Percentiles rank a stretch among this genome's conserved stretches.
phyloP scores from a whole-genome alignment of 2,329 filamentous ascomycete species.

The Pyrenochaeta sp. region DNA sequence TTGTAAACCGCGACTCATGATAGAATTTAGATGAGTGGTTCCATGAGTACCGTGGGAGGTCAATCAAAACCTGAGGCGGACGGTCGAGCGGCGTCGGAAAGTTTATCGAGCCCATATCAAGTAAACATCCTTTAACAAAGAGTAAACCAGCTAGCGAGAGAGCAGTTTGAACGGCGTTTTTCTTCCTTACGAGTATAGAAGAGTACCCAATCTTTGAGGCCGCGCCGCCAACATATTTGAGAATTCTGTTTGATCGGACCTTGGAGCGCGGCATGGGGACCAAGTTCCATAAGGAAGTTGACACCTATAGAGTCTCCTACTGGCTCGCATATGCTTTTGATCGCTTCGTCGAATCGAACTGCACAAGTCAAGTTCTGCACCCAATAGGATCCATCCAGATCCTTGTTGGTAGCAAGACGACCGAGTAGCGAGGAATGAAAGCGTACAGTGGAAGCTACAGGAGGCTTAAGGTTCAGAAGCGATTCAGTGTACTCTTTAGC shows the following conservation, averaged over 20 bases:
- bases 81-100: constrained; percentile 31
- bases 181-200: constrained; percentile 32
- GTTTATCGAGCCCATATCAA: constrained; percentile 37
- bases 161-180: constrained; percentile 29
- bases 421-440: constrained; percentile 33
- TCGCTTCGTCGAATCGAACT: constrained; percentile 26
- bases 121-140: constrained; percentile 15
- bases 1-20: constrained; percentile 18
- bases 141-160: constrained; percentile 25
- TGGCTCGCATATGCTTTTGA: constrained; percentile 22
- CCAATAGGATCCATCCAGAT: constrained; percentile 33
- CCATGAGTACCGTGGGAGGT: constrained; percentile 44
- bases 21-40: constrained; percentile 39
- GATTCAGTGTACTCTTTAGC: constrained; percentile 35
- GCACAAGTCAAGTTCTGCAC: constrained; percentile 31
- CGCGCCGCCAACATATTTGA: constrained; percentile 21
- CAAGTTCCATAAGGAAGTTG: constrained; percentile 32
- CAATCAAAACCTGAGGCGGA: constrained; percentile 23
- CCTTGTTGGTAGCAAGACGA: constrained; percentile 5
- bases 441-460: constrained; percentile 18
- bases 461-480: constrained; percentile 30
- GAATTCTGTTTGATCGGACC: constrained; percentile 36
- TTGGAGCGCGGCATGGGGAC: constrained; percentile 34
- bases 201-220: constrained; percentile 24
- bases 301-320: constrained; percentile 18